Percentiles rank a stretch among this genome's conserved stretches.
Conservation (phyloP, 345 rosid genomes). For the Eucalyptus brandiana region DNA sequence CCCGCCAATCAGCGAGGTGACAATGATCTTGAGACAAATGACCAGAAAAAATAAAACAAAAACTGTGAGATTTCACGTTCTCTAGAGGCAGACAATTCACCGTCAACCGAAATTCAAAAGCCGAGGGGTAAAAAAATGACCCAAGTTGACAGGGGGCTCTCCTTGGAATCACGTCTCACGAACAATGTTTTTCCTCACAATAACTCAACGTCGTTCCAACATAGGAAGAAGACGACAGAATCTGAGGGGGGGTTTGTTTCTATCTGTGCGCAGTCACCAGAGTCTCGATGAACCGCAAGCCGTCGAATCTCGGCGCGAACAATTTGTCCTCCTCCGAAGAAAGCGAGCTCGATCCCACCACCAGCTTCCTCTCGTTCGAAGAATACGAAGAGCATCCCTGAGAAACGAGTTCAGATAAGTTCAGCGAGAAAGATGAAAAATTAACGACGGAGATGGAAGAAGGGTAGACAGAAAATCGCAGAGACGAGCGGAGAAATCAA, state of each 20-base stretch:
- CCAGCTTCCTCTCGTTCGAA: neutral
- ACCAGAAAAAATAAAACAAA: neutral
- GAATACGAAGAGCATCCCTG: conserved; percentile 6
- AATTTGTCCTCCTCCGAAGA: conserved; percentile 7
- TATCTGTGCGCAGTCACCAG: conserved; percentile 56
- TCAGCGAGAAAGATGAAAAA: neutral
- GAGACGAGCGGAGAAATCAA: neutral
- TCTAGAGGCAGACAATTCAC: neutral
- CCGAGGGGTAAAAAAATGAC: neutral
- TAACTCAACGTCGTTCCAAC: neutral
- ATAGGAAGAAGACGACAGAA: neutral
- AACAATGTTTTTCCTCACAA: neutral
- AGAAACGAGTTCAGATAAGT: neutral
- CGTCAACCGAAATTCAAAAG: neutral
- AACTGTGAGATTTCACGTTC: neutral
- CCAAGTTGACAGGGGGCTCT: neutral
- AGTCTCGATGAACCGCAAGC: conserved; percentile 59
- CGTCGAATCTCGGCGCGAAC: conserved; percentile 50
- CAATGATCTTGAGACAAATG: neutral
- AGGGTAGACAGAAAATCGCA: neutral
- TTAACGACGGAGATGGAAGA: neutral
- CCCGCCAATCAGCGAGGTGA: neutral
- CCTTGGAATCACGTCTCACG: neutral
- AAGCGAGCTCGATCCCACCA: neutral
- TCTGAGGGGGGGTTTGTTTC: neutral